These are phyloP conservation scores for Ceratocystis harringtonii DNA, from an alignment of 2,329 filamentous ascomycete genomes.

Conservation along the genomic window DNA sequence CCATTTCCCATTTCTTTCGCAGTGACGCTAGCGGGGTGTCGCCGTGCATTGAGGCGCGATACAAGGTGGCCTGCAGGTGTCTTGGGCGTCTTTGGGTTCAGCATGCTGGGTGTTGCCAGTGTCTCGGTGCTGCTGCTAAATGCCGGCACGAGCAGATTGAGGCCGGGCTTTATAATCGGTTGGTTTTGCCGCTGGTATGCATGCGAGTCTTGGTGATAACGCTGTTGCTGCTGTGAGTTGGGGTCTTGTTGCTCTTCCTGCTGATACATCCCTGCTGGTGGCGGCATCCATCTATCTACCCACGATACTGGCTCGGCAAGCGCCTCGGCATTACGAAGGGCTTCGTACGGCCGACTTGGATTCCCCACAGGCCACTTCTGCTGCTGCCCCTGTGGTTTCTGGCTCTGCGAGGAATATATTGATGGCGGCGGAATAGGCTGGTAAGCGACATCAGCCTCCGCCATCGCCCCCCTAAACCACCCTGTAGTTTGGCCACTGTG, in stretches of 20 bases:
- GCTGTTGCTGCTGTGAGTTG: background rate
- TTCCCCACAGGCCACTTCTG: background rate
- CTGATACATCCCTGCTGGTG: background rate
- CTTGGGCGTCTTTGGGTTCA: slow-evolving; percentile 16
- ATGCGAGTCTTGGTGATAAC: background rate
- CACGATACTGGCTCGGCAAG: slow-evolving; percentile 13
- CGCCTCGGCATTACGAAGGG: slow-evolving; percentile 12
- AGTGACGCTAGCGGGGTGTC: background rate
- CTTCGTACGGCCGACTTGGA: slow-evolving; percentile 8
- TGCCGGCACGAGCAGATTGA: slow-evolving; percentile 15
- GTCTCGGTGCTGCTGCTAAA: slow-evolving; percentile 16
- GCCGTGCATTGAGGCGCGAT: background rate
- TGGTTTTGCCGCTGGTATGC: background rate
- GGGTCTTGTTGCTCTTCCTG: background rate
- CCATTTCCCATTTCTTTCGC: background rate
- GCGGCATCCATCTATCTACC: slow-evolving; percentile 16
- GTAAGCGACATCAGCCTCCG: slow-evolving; percentile 9
- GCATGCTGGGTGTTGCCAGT: slow-evolving; percentile 12
- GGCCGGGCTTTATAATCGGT: background rate
- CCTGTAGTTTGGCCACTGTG: background rate
- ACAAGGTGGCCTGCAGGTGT: slow-evolving; percentile 12
- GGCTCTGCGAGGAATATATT: slow-evolving; percentile 11
- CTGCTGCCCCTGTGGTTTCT: background rate
- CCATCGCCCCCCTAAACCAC: slow-evolving; percentile 3
- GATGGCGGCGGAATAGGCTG: slow-evolving; percentile 15